Percentiles rank a stretch among this genome's conserved stretches.
Conservation (phyloP, 1,284 basidiomycete genomes). For the Bondarzewia mesenterica region DNA sequence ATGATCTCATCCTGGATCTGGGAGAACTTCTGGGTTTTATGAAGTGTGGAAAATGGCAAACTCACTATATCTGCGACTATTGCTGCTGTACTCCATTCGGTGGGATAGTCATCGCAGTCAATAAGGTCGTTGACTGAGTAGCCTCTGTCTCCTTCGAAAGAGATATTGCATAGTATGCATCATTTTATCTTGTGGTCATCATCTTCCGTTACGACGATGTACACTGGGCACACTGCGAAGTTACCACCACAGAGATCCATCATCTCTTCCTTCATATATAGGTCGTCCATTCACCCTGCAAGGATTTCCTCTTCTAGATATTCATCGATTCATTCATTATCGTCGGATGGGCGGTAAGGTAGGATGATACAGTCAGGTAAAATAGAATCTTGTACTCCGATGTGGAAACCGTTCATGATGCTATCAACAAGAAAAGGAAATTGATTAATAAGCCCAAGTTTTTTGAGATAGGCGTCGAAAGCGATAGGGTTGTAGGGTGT, state of each 20-base stretch:
- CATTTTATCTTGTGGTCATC: slow-evolving; percentile 4
- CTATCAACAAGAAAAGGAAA: slow-evolving; percentile 24
- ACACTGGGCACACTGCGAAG: slow-evolving; percentile 18
- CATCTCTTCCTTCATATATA: slow-evolving; percentile 18
- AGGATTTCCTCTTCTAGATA: slow-evolving; percentile 23
- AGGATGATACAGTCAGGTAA: slow-evolving; percentile 18
- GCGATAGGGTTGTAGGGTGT: slow-evolving; percentile 14
- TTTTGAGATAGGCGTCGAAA: slow-evolving; percentile 10
- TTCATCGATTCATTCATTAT: slow-evolving; percentile 12
- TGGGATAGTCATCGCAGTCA: slow-evolving; percentile 23
- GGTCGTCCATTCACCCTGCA: slow-evolving; percentile 23
- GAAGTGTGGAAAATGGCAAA: no score
- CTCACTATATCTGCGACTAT: slow-evolving; percentile 24
- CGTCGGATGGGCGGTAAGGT: slow-evolving; percentile 18
- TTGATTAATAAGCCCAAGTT: slow-evolving; percentile 9
- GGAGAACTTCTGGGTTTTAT: no score
- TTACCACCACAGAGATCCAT: slow-evolving; percentile 19
- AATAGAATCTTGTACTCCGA: slow-evolving; percentile 21
- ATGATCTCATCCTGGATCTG: no score
- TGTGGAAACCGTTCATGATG: slow-evolving; percentile 23
- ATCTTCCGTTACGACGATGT: slow-evolving; percentile 9
- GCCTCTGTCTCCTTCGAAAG: slow-evolving; percentile 6
- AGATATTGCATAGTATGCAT: slow-evolving; percentile 12
- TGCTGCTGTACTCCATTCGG: slow-evolving; percentile 20
- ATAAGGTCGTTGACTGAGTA: slow-evolving; percentile 23